These are phyloP conservation scores for Cucurbita moschata DNA, from an alignment of 306 rosid species.

Conservation along the genomic window DNA sequence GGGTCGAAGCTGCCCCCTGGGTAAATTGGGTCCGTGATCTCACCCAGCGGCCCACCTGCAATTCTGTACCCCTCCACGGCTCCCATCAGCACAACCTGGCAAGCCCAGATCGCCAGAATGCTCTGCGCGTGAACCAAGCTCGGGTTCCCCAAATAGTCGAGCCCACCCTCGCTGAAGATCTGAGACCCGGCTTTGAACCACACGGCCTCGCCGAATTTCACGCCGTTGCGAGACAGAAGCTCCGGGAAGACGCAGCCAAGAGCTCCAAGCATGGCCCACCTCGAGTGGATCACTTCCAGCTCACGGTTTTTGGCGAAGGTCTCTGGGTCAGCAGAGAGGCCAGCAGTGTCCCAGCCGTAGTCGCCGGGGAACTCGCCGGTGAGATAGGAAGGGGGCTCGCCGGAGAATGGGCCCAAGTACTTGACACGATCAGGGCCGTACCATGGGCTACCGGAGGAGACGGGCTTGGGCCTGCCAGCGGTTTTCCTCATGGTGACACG, in stretches of 20 bases:
- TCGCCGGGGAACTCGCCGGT: slow-evolving; percentile 25
- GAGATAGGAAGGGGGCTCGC: slow-evolving; percentile 18
- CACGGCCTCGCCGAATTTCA: slow-evolving; percentile 24
- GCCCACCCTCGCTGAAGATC: slow-evolving; percentile 24
- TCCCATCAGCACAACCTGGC: slow-evolving; percentile 17
- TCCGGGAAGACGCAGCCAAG: slow-evolving; percentile 25
- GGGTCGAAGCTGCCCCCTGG: slow-evolving; percentile 20
- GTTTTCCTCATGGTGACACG: slow-evolving; percentile 18
- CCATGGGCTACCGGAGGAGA: slow-evolving; percentile 19
- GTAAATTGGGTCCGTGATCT: slow-evolving; percentile 10
- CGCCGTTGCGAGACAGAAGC: slow-evolving; percentile 22
- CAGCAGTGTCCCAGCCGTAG: slow-evolving; percentile 30
- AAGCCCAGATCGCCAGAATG: slow-evolving; percentile 20
- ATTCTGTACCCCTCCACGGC: slow-evolving; percentile 16
- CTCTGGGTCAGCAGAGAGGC: slow-evolving; percentile 21
- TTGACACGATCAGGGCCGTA: slow-evolving; percentile 21
- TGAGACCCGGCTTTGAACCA: slow-evolving; percentile 31
- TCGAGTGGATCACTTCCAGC: slow-evolving; percentile 18
- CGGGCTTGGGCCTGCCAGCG: slow-evolving; percentile 2
- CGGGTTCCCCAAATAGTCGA: slow-evolving; percentile 26
- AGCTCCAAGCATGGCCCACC: slow-evolving; percentile 7
- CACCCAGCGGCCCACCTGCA: slow-evolving; percentile 14
- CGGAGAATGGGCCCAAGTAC: slow-evolving; percentile 29
- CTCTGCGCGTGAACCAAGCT: slow-evolving; percentile 19
- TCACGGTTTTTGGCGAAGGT: slow-evolving; percentile 25